A percentile compares a stretch with the other conserved stretches of the same genome.
Evolutionary conservation across 306 rosid genomes (phyloP).

Genomic region (cucumber (Cucumis sativus)): DNA sequence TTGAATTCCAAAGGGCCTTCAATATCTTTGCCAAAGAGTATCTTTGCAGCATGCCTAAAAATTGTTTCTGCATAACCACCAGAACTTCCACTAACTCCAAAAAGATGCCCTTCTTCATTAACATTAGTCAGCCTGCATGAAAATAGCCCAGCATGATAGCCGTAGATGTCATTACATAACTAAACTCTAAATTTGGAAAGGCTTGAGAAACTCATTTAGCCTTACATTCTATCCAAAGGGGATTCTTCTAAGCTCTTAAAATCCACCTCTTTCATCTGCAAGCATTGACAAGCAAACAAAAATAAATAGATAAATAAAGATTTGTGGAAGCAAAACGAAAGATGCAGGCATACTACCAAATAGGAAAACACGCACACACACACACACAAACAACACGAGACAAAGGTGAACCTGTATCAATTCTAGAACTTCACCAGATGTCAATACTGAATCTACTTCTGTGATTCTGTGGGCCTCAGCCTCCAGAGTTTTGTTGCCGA

Average conservation of each 20-base stretch:
- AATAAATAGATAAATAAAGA: neutral
- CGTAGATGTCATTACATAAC: neutral
- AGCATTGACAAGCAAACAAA: conserved; percentile 5
- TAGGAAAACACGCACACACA: too few relatives aligned
- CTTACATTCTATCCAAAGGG: conserved; percentile 65
- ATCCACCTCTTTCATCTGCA: conserved; percentile 63
- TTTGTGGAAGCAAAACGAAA: neutral
- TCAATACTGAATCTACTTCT: conserved; percentile 93
- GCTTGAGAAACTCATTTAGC: conserved; percentile 1
- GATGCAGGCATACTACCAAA: neutral
- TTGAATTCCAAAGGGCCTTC: conserved; percentile 66
- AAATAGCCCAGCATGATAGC: conserved; percentile 5
- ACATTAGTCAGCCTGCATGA: conserved; percentile 60
- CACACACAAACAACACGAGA: neutral
- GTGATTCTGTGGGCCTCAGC: conserved; percentile 25
- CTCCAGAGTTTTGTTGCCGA: conserved; percentile 22
- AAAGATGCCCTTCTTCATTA: conserved; percentile 50
- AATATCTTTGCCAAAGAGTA: conserved; percentile 57
- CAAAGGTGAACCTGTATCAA: conserved; percentile 59
- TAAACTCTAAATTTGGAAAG: neutral
- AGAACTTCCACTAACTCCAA: conserved; percentile 80
- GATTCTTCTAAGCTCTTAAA: conserved; percentile 61
- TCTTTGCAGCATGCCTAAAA: conserved; percentile 63
- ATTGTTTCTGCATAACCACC: conserved; percentile 92
- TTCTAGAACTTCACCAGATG: conserved; percentile 88